Percentiles rank a stretch among this genome's conserved stretches.
Evolutionary conservation across 495 filamentous ascomycete species (phyloP).

Genomic region (Halenospora varia): DNA sequence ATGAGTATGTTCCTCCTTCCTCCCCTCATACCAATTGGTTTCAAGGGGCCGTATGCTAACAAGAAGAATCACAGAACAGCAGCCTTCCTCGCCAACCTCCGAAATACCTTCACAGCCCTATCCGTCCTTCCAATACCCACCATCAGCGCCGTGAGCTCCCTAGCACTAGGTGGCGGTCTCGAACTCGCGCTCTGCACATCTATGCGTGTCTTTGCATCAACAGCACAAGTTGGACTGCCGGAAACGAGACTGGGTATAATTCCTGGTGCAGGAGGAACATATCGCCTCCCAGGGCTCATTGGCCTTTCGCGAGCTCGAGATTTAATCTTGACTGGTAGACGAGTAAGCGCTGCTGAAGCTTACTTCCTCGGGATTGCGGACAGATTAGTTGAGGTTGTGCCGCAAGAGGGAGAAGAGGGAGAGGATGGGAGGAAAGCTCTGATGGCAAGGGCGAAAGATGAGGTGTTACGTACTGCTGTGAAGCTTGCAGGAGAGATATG

Average conservation of each 20-base stretch:
- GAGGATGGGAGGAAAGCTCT: slow-evolving; percentile 35
- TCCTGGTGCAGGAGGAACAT: slow-evolving; percentile 90
- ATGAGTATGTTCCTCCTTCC: slow-evolving; percentile 48
- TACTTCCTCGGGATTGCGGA: slow-evolving; percentile 82
- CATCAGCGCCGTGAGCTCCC: slow-evolving; percentile 73
- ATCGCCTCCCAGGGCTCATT: slow-evolving; percentile 73
- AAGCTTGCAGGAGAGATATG: slow-evolving; percentile 77
- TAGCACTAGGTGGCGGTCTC: slow-evolving; percentile 87
- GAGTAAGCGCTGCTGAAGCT: slow-evolving; percentile 73
- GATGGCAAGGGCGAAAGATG: slow-evolving; percentile 46
- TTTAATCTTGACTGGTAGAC: slow-evolving; percentile 78
- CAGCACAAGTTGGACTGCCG: slow-evolving; percentile 72
- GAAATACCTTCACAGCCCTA: slow-evolving; percentile 64
- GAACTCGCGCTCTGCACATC: slow-evolving; percentile 85
- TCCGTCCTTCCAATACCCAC: slow-evolving; percentile 78
- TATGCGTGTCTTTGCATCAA: slow-evolving; percentile 76
- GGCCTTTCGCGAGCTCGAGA: slow-evolving; percentile 74
- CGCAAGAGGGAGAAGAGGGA: slow-evolving; percentile 40
- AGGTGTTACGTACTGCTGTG: slow-evolving; percentile 69
- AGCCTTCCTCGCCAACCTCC: slow-evolving; percentile 71
- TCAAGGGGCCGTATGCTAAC: background rate
- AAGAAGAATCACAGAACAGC: slow-evolving; percentile 48
- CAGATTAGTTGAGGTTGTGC: slow-evolving; percentile 68
- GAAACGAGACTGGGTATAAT: slow-evolving; percentile 92
- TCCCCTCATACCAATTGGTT: background rate